A percentile compares a stretch with the other conserved stretches of the same genome.
phyloP scores from a whole-genome alignment of 2,329 filamentous ascomycete species.

The Sporothrix schenckii region DNA sequence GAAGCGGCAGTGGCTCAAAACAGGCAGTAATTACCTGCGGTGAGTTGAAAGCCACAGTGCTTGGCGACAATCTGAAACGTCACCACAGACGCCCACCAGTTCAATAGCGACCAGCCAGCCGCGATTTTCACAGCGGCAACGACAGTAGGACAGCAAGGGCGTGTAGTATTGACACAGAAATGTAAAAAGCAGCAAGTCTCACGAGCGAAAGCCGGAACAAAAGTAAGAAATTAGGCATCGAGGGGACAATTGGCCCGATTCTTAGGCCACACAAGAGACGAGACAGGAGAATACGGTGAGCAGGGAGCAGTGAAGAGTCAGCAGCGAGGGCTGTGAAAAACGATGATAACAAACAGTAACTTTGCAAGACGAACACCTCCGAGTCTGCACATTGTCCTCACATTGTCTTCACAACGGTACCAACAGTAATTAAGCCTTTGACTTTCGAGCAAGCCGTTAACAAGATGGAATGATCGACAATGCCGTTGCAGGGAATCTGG shows the following conservation, averaged over 20 bases:
- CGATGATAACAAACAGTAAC: not conserved
- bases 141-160: not conserved
- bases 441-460: not conserved
- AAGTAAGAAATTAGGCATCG: constrained; percentile 22
- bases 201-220: not conserved
- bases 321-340: too few relatives aligned
- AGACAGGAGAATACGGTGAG: not conserved
- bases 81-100: constrained; percentile 1
- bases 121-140: not conserved
- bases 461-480: not conserved
- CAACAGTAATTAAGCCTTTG: too few relatives aligned
- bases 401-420: not conserved
- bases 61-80: not conserved
- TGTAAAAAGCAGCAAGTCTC: not conserved
- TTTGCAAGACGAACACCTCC: not conserved
- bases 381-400: not conserved
- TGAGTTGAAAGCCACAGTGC: not conserved
- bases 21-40: not conserved
- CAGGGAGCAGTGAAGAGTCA: too few relatives aligned
- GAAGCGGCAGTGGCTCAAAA: not conserved
- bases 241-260: constrained; percentile 15
- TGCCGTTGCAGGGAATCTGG: constrained; percentile 16
- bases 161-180: not conserved
- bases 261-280: not conserved
- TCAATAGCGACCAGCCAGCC: not conserved